Percentiles rank a stretch among this genome's conserved stretches.
Conservation (phyloP, 768 basidiomycete genomes). For the Galerina sulciceps region DNA sequence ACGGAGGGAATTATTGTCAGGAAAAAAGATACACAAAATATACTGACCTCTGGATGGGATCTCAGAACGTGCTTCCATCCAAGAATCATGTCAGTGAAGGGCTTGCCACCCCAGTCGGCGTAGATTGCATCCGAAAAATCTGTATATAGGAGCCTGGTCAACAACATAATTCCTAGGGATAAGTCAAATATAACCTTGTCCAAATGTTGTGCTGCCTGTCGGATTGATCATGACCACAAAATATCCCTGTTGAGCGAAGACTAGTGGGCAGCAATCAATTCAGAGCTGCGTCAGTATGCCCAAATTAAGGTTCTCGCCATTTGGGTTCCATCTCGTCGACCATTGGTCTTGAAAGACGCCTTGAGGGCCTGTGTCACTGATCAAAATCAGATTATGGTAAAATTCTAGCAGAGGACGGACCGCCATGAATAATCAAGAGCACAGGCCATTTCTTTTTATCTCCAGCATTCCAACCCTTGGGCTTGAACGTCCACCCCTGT, state of each 20-base stretch:
- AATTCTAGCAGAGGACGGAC: conserved; percentile 22
- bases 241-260: conserved; percentile 89
- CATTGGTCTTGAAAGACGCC: conserved; percentile 90
- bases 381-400: neutral
- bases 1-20: neutral
- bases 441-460: conserved; percentile 79
- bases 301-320: conserved; percentile 44
- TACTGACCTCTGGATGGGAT: conserved; percentile 66
- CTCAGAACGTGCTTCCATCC: conserved; percentile 77
- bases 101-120: conserved; percentile 86
- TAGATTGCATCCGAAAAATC: conserved; percentile 82
- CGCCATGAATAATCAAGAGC: conserved; percentile 82
- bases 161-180: too few species aligned
- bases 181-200: conserved; percentile 58
- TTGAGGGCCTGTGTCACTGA: conserved; percentile 80
- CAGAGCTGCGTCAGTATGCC: neutral
- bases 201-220: conserved; percentile 92
- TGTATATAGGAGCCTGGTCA: conserved; percentile 24
- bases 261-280: conserved; percentile 32
- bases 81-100: conserved; percentile 74
- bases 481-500: conserved; percentile 86
- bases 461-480: conserved; percentile 71
- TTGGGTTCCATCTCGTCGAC: conserved; percentile 93
- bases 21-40: neutral
- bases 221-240: conserved; percentile 89